Percentiles rank a stretch among this genome's conserved stretches.
phyloP scores from a whole-genome alignment of 208 protist species.

The Acanthamoeba royreba region DNA sequence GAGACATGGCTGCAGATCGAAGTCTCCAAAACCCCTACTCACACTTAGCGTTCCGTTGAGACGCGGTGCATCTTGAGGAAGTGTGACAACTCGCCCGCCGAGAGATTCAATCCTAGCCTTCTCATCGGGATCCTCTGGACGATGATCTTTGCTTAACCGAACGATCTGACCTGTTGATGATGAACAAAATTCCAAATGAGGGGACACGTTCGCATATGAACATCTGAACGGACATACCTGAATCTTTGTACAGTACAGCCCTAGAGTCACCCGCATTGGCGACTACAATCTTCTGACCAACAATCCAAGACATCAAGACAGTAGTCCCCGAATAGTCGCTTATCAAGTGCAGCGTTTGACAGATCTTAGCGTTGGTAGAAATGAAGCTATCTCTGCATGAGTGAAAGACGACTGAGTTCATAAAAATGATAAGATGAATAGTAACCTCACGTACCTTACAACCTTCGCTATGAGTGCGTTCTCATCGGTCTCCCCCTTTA shows the following conservation, averaged over 20 bases:
- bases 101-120: background rate
- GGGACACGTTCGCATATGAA: too few relatives aligned
- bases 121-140: background rate
- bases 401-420: background rate
- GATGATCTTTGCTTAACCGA: background rate
- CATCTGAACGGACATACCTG: too few relatives aligned
- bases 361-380: background rate
- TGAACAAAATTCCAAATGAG: too few relatives aligned
- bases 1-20: background rate
- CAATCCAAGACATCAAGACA: conserved; percentile 26
- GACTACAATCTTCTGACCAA: conserved; percentile 52
- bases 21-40: background rate
- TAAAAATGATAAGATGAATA: background rate
- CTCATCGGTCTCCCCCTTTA: background rate
- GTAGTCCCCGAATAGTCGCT: conserved; percentile 56
- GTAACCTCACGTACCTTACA: background rate
- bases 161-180: background rate
- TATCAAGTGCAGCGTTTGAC: background rate
- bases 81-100: background rate
- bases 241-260: background rate
- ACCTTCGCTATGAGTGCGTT: background rate
- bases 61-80: background rate
- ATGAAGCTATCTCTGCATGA: background rate
- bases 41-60: background rate
- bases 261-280: background rate